A percentile compares a stretch with the other conserved stretches of the same genome.
Evolutionary conservation across 768 basidiomycete genomes (phyloP).

Genomic region (Mycena rosella): DNA sequence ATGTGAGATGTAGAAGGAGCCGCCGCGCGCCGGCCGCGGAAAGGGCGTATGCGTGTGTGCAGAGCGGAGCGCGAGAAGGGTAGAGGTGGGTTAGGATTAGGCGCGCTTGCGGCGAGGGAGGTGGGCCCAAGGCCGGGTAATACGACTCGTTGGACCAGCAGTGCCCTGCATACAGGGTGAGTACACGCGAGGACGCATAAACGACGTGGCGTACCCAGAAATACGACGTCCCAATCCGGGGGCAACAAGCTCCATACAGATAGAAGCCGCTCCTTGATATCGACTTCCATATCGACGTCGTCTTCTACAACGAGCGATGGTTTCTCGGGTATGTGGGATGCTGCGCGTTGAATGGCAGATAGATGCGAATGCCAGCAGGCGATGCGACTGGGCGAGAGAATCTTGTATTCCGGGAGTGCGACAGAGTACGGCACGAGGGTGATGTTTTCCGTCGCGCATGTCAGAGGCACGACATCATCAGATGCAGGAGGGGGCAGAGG

Average conservation of each 20-base stretch:
- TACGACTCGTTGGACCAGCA: slow-evolving; percentile 82
- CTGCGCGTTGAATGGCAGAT: slow-evolving; percentile 56
- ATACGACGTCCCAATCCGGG: slow-evolving; percentile 29
- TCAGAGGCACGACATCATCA: slow-evolving; percentile 44
- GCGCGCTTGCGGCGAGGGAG: neutral
- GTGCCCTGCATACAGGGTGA: slow-evolving; percentile 65
- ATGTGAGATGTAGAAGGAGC: slow-evolving; percentile 68
- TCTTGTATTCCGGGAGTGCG: slow-evolving; percentile 57
- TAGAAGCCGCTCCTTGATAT: slow-evolving; percentile 58
- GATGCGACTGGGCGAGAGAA: slow-evolving; percentile 70
- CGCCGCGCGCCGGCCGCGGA: slow-evolving; percentile 70
- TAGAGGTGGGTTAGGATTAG: slow-evolving; percentile 54
- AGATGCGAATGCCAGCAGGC: slow-evolving; percentile 84
- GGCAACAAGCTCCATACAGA: slow-evolving; percentile 18
- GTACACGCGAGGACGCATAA: neutral
- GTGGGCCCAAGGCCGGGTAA: slow-evolving; percentile 50
- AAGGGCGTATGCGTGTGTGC: slow-evolving; percentile 80
- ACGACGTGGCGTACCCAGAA: slow-evolving; percentile 15
- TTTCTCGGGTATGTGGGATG: slow-evolving; percentile 40
- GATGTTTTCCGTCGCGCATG: slow-evolving; percentile 60
- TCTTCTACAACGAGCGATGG: slow-evolving; percentile 78
- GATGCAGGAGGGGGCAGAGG: slow-evolving; percentile 16
- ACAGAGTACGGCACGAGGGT: slow-evolving; percentile 50
- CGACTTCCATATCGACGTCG: slow-evolving; percentile 82
- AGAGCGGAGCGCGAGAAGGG: slow-evolving; percentile 72